Evolutionary conservation across 106 monocot species (phyloP).

Genomic region (Ottelia alismoides): DNA sequence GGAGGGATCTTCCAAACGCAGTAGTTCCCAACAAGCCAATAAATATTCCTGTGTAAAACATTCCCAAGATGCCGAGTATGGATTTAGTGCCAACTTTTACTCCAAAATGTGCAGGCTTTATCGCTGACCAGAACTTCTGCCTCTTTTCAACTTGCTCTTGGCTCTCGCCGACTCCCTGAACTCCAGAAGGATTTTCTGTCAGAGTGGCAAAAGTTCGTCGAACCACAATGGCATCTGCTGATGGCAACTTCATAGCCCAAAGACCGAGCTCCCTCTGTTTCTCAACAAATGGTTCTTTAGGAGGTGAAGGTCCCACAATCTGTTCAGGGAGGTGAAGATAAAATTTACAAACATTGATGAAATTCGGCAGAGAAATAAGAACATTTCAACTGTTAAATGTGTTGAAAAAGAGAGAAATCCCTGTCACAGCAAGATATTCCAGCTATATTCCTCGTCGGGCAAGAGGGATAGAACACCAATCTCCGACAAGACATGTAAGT

Average conservation of each 20-base stretch:
- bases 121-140: constrained; percentile 50
- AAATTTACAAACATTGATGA: too few species aligned
- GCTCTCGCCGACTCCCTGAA: constrained; percentile 50
- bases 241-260: constrained; percentile 82
- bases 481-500: too few species aligned
- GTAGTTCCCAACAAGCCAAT: constrained; percentile 53
- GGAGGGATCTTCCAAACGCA: constrained; percentile 58
- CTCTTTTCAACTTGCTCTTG: constrained; percentile 29
- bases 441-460: too few species aligned
- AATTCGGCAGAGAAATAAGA: background rate
- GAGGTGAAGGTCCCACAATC: constrained; percentile 76
- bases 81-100: constrained; percentile 78
- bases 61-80: constrained; percentile 16
- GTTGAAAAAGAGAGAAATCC: background rate
- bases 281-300: constrained; percentile 56
- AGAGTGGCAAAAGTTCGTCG: constrained; percentile 66
- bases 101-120: constrained; percentile 85
- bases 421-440: too few species aligned
- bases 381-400: background rate
- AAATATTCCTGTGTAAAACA: constrained; percentile 52
- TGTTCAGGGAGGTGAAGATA: constrained; percentile 20
- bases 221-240: constrained; percentile 79
- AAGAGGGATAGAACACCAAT: too few species aligned
- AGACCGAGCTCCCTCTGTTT: constrained; percentile 60
- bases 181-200: constrained; percentile 63